These are phyloP conservation scores for Mrakia frigida DNA, from an alignment of 768 basidiomycete species.

Conservation along the genomic window DNA sequence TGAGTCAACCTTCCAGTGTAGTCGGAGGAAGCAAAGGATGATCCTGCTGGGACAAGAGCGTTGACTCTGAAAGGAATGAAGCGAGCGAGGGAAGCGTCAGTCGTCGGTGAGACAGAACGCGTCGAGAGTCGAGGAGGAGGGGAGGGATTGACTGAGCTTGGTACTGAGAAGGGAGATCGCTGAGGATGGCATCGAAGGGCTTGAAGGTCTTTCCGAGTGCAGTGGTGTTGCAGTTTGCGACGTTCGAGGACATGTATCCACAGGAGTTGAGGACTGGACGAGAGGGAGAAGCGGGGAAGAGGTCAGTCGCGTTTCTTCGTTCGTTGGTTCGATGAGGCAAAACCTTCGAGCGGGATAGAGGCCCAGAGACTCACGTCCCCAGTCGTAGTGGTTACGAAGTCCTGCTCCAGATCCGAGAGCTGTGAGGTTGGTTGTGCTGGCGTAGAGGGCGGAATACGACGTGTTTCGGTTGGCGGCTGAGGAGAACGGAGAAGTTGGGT, in stretches of 20 bases:
- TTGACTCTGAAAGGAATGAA: not conserved
- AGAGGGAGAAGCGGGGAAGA: not conserved
- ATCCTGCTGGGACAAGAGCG: not conserved
- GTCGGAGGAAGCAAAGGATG: not conserved
- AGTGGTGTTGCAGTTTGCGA: constrained; percentile 6
- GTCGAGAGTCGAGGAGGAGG: not conserved
- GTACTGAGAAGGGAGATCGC: constrained; percentile 5
- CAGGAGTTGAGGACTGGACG: constrained; percentile 8
- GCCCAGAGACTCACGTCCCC: constrained; percentile 2
- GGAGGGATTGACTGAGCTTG: not conserved
- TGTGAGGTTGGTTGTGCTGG: constrained; percentile 2
- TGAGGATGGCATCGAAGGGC: constrained; percentile 14
- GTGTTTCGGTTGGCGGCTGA: not conserved
- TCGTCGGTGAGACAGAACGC: not conserved
- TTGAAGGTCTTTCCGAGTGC: constrained; percentile 11
- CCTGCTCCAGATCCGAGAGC: constrained; percentile 16
- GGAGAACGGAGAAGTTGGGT: not conserved
- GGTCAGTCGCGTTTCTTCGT: not conserved
- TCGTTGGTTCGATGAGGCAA: not conserved
- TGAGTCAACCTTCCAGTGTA: not conserved
- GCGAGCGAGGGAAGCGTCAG: not conserved
- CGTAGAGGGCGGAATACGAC: constrained; percentile 10
- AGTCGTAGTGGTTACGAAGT: constrained; percentile 23
- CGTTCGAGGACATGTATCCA: constrained; percentile 18
- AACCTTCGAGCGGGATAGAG: not conserved